Percentiles rank a stretch among this genome's conserved stretches.
Conservation (phyloP, 345 rosid species). For the Eucalyptus virginea region DNA sequence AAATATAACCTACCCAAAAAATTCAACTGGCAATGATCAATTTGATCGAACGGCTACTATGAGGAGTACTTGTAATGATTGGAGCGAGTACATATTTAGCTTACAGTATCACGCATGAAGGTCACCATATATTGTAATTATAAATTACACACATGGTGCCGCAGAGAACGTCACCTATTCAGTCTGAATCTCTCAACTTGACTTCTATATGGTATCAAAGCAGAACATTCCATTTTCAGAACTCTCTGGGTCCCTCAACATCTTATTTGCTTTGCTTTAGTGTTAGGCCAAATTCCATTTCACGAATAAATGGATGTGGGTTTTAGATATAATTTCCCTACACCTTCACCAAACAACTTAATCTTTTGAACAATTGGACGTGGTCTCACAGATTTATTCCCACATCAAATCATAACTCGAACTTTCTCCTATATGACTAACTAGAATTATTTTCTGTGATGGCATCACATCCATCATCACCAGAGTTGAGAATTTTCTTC, state of each 20-base stretch:
- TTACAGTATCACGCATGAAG: neutral
- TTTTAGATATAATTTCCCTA: neutral
- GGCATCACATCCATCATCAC: neutral
- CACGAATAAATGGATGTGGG: neutral
- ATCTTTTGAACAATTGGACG: neutral
- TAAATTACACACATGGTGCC: neutral
- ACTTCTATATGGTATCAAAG: neutral
- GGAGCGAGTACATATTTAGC: neutral
- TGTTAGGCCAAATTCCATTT: neutral
- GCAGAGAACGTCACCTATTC: neutral
- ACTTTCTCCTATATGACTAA: neutral
- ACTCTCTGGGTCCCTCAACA: neutral
- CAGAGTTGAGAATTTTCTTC: neutral
- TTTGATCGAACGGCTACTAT: neutral
- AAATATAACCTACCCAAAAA: conserved; percentile 53
- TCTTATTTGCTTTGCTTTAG: neutral
- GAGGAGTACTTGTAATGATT: neutral
- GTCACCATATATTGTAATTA: neutral
- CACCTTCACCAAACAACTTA: neutral
- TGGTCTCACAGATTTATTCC: neutral
- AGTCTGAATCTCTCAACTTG: neutral
- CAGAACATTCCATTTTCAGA: neutral
- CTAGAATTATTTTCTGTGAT: neutral
- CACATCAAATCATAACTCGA: neutral
- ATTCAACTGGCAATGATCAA: neutral